These are phyloP conservation scores for Triticum timopheevii DNA, from an alignment of 176 grass and related monocot genomes.

Conservation along the genomic window DNA sequence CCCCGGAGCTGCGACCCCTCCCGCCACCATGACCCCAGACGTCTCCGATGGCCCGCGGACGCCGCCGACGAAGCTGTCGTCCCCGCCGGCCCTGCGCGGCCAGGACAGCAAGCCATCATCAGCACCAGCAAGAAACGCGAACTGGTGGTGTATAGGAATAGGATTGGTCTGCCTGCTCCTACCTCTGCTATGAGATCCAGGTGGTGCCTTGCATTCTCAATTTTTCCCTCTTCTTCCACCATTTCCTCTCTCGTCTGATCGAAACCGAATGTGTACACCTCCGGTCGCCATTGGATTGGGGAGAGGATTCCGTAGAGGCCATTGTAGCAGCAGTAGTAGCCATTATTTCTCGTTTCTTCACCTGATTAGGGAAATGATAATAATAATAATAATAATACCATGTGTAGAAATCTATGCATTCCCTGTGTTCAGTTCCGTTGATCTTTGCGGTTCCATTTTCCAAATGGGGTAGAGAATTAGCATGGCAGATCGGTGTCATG, in stretches of 20 bases:
- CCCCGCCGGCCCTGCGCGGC: slow-evolving; percentile 40
- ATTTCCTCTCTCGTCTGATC: slow-evolving; percentile 14
- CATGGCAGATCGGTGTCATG: background rate
- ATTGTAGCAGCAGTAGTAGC: slow-evolving; percentile 55
- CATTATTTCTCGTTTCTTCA: slow-evolving; percentile 30
- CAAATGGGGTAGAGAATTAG: background rate
- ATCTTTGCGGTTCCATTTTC: slow-evolving; percentile 13
- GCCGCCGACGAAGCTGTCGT: slow-evolving; percentile 61
- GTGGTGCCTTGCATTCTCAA: slow-evolving; percentile 34
- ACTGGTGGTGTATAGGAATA: slow-evolving; percentile 66
- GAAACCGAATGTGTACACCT: slow-evolving; percentile 41
- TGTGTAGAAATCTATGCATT: slow-evolving; percentile 5
- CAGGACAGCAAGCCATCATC: slow-evolving; percentile 36
- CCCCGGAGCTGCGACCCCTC: background rate
- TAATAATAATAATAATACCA: slow-evolving; percentile 30
- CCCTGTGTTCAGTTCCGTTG: background rate
- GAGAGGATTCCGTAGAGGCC: slow-evolving; percentile 53
- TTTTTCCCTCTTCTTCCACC: slow-evolving; percentile 43
- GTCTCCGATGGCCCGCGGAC: slow-evolving; percentile 11
- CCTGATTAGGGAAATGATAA: slow-evolving; percentile 39
- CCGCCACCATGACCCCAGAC: background rate
- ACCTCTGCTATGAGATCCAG: slow-evolving; percentile 69
- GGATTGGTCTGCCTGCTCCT: slow-evolving; percentile 43
- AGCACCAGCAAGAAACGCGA: background rate
- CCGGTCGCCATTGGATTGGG: slow-evolving; percentile 27